A percentile compares a stretch with the other conserved stretches of the same genome.
phyloP scores from a whole-genome alignment of 768 basidiomycete species.

The Gloeostereum incarnatum region DNA sequence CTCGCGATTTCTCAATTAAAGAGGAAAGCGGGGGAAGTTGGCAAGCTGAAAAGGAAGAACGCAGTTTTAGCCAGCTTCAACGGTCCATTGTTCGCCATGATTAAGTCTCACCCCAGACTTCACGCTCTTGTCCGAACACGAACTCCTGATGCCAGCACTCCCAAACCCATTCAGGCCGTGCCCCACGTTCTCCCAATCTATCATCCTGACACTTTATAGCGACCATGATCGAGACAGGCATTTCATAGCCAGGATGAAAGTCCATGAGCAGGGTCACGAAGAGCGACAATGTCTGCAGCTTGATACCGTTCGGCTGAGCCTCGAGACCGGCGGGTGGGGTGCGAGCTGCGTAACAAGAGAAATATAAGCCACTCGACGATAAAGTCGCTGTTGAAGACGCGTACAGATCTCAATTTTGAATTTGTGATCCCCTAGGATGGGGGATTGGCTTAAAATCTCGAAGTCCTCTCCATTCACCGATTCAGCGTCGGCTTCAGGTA shows the following conservation, averaged over 20 bases:
- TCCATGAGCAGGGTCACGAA: conserved; percentile 64
- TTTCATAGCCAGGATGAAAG: conserved; percentile 48
- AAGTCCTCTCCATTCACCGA: conserved; percentile 29
- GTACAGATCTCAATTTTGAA: conserved; percentile 64
- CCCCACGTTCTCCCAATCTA: conserved; percentile 49
- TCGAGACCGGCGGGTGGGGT: conserved; percentile 14
- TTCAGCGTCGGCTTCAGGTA: conserved; percentile 18
- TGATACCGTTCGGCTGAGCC: conserved; percentile 15
- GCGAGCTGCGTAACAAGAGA: background rate
- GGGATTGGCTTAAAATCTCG: conserved; percentile 56
- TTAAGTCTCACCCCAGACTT: conserved; percentile 62
- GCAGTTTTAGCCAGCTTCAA: background rate
- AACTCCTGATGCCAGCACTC: conserved; percentile 63
- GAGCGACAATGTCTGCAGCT: conserved; percentile 40
- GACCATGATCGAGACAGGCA: conserved; percentile 58
- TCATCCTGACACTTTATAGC: conserved; percentile 62
- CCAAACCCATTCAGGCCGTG: conserved; percentile 68
- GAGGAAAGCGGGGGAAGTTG: conserved; percentile 52
- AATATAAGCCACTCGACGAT: too few species aligned
- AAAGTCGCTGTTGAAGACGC: too few species aligned
- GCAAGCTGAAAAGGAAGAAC: conserved; percentile 33
- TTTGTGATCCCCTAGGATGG: conserved; percentile 60
- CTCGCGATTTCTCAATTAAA: conserved; percentile 49
- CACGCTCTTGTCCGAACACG: conserved; percentile 59
- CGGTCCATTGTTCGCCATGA: too few species aligned